Conservation (phyloP, 2,329 filamentous ascomycete genomes). For the Penicillium nordicum region DNA sequence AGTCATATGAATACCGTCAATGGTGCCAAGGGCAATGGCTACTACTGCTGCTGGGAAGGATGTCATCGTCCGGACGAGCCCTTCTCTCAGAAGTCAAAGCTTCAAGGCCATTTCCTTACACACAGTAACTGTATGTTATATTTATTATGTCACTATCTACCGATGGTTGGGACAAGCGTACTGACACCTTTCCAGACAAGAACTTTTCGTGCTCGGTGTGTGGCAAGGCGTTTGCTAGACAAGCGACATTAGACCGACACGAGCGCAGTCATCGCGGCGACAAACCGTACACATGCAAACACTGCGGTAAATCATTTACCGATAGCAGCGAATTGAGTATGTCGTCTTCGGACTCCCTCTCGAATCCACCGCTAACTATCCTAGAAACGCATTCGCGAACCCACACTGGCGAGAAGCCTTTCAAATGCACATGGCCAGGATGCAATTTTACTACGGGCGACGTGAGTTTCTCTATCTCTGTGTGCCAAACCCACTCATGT, state of each 20-base stretch:
- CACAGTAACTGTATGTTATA: slow-evolving; percentile 42
- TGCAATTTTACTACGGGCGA: slow-evolving; percentile 45
- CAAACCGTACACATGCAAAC: slow-evolving; percentile 42
- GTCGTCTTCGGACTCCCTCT: slow-evolving; percentile 1
- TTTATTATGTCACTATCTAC: not conserved
- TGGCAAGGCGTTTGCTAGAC: slow-evolving; percentile 42
- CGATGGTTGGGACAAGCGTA: not conserved
- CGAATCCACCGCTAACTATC: slow-evolving; percentile 17
- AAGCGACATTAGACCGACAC: slow-evolving; percentile 44
- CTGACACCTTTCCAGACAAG: slow-evolving; percentile 34
- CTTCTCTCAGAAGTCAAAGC: slow-evolving; percentile 46
- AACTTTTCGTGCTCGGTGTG: slow-evolving; percentile 43
- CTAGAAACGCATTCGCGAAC: slow-evolving; percentile 44
- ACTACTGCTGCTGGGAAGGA: slow-evolving; percentile 45
- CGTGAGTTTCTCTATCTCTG: slow-evolving; percentile 28
- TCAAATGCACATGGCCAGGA: slow-evolving; percentile 43
- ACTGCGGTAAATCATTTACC: slow-evolving; percentile 43
- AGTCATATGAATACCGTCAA: slow-evolving; percentile 38
- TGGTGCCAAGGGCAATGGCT: slow-evolving; percentile 40
- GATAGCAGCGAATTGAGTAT: slow-evolving; percentile 46
- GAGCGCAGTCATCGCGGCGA: slow-evolving; percentile 45
- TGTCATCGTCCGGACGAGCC: slow-evolving; percentile 43
- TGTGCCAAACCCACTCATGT: rapidly evolving
- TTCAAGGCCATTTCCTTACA: slow-evolving; percentile 45
- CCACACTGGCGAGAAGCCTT: slow-evolving; percentile 44